Base-by-base conservation (phyloP, 139 green algal genomes). In the Picochlorum sp. region DNA sequence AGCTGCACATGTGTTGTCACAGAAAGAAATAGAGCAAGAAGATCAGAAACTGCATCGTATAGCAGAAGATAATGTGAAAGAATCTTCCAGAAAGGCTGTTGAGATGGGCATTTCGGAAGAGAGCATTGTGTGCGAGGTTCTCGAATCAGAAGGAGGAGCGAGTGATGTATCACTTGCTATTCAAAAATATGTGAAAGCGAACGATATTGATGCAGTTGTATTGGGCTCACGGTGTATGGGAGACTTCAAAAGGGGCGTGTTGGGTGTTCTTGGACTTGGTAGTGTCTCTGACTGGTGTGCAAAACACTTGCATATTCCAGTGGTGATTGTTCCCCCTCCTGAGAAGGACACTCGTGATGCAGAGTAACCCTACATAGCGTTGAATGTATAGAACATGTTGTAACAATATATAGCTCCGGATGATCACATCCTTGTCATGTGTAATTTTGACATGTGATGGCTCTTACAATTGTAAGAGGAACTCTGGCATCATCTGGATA, bases 261-360 rank as follows among this genome's bases (percentile, higher is more conserved):
- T 88, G 73, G 44, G 45, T 7, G 67, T 88, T 30, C 74, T 86
- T n/a, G 82, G 82, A 3, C 71, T 87, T 45, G 82, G 82, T 20
- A 71, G 45, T 28, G 77, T 88, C 7, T 73, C 55, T 30, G 80
- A 87, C 61, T 80, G 78, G 66, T 57, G 66, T 20, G 70, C 75
- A 3, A 69, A 81, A 63, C 72, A 84, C 59, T 59, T 54, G n/a
- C 16, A 54, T 9, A 13, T 54, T 21, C n/a, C 47, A 54, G 47
- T 54, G 16, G 16, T 54, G 16, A 21, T 54, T 54, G 47, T 54
- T 41, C 34, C 34, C 34, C 34, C 34, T 41, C 34, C 47, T 26
- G 16, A 21, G 47, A 54, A 54, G 47, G 18, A 54, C 11, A 54
- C n/a, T 20, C 47, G 47, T 13, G 34, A 41, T 41, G 34, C 34